Conservation (phyloP, 2,329 filamentous ascomycete genomes). For the Zopfia rhizophila region DNA sequence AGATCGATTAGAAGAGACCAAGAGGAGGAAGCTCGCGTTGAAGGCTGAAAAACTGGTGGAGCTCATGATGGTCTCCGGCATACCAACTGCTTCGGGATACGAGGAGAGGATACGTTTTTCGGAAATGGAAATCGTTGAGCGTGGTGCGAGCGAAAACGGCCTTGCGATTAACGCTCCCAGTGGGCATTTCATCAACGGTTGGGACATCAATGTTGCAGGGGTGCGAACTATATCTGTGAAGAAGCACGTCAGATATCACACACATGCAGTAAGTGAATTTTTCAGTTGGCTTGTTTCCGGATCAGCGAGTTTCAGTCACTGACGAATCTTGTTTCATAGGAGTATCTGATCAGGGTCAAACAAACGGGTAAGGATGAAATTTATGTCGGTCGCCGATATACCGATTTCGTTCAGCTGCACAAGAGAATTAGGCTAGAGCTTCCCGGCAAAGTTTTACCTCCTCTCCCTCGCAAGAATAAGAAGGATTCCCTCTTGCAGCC, state of each 20-base stretch:
- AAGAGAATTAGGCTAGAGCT: conserved; percentile 84
- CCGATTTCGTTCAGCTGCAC: conserved; percentile 84
- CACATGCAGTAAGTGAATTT: conserved; percentile 77
- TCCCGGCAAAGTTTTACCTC: conserved; percentile 87
- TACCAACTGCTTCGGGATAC: conserved; percentile 94
- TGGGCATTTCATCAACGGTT: conserved; percentile 91
- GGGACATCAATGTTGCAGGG: conserved; percentile 95
- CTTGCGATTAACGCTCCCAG: conserved; percentile 88
- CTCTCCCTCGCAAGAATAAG: conserved; percentile 92
- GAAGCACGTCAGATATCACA: conserved; percentile 87
- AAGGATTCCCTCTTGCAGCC: conserved; percentile 70
- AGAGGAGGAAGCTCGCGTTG: conserved; percentile 87
- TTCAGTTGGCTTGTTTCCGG: no score
- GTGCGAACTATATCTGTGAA: conserved; percentile 84
- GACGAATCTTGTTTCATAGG: conserved; percentile 58
- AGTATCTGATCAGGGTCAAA: conserved; percentile 91
- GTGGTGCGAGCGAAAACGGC: conserved; percentile 90
- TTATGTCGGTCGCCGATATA: conserved; percentile 86
- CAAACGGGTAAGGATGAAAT: conserved; percentile 77
- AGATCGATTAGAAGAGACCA: conserved; percentile 94
- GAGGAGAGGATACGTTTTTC: conserved; percentile 97
- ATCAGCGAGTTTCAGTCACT: neutral
- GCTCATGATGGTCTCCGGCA: conserved; percentile 99
- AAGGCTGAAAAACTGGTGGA: conserved; percentile 97
- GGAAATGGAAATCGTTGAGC: conserved; percentile 95